phyloP scores from a whole-genome alignment of 441 rosid species.

The Manihot esculenta region DNA sequence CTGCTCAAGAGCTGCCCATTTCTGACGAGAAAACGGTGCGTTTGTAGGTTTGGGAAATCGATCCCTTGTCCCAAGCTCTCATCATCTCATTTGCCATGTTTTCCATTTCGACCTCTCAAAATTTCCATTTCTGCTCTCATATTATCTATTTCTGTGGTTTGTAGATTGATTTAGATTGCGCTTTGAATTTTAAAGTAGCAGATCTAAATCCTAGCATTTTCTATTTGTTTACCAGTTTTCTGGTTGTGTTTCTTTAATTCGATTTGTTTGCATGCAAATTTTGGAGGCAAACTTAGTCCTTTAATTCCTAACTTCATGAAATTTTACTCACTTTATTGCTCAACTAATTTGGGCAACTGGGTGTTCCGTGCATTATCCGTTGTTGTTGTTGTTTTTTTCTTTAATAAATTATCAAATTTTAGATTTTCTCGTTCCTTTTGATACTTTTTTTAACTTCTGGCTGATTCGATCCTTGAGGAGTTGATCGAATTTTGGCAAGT shows the following conservation, averaged over 20 bases:
- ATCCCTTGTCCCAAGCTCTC: not conserved
- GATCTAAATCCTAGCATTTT: conserved; percentile 18
- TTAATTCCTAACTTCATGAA: conserved; percentile 25
- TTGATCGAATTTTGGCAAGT: not conserved
- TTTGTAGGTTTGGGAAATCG: not conserved
- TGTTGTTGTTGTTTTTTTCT: not conserved
- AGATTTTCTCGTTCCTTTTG: not conserved
- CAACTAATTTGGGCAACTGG: conserved; percentile 3
- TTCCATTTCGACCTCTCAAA: not conserved
- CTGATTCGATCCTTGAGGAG: not conserved
- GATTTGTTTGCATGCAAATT: not conserved
- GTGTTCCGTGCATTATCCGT: not conserved
- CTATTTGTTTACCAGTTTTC: not conserved
- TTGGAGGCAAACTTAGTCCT: not conserved
- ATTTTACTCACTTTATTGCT: conserved; percentile 26
- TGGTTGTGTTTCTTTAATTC: not conserved
- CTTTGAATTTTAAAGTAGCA: not conserved
- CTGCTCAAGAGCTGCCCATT: too few species aligned
- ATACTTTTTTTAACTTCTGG: not conserved
- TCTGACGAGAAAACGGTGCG: too few species aligned
- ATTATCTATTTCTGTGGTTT: not conserved
- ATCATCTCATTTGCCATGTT: not conserved
- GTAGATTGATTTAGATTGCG: not conserved
- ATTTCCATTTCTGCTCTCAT: not conserved
- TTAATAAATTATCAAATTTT: not conserved